Percentiles rank a stretch among this genome's conserved stretches.
phyloP scores from a whole-genome alignment of 2,329 filamentous ascomycete species.

The Fusarium sororula region DNA sequence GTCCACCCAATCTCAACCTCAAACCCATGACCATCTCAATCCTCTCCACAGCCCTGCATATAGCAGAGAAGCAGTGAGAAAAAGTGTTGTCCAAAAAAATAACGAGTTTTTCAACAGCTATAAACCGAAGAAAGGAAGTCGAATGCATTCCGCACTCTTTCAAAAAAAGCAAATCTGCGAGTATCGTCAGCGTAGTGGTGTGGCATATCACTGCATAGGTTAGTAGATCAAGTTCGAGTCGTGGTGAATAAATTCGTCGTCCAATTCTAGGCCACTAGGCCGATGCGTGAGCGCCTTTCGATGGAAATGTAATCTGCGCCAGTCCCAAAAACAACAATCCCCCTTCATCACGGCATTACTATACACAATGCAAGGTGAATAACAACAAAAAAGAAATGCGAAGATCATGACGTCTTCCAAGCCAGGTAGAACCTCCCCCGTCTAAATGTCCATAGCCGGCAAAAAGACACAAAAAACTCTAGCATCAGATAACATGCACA shows the following conservation, averaged over 20 bases:
- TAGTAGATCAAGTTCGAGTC: conserved; percentile 35
- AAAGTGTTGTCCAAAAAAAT: conserved; percentile 45
- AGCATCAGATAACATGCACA: conserved; percentile 12
- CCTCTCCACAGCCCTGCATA: conserved; percentile 61
- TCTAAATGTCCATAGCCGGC: conserved; percentile 13
- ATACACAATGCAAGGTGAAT: conserved; percentile 30
- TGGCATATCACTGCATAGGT: conserved; percentile 43
- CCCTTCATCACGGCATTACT: conserved; percentile 39
- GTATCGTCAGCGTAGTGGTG: conserved; percentile 1
- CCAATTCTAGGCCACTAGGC: conserved; percentile 41
- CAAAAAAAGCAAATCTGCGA: neutral
- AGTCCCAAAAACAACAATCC: neutral
- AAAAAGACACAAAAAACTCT: conserved; percentile 25
- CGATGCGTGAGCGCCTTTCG: conserved; percentile 3
- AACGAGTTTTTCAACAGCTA: conserved; percentile 29
- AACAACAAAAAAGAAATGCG: neutral
- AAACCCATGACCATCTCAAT: neutral
- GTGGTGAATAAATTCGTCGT: conserved; percentile 33
- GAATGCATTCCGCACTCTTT: neutral
- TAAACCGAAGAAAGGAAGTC: conserved; percentile 20
- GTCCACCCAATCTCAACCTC: neutral
- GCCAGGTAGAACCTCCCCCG: neutral
- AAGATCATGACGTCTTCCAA: conserved; percentile 8
- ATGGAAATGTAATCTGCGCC: conserved; percentile 18
- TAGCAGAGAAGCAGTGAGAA: conserved; percentile 63